Base-by-base conservation (phyloP, 768 basidiomycete species). In the Boletus speciosus region DNA sequence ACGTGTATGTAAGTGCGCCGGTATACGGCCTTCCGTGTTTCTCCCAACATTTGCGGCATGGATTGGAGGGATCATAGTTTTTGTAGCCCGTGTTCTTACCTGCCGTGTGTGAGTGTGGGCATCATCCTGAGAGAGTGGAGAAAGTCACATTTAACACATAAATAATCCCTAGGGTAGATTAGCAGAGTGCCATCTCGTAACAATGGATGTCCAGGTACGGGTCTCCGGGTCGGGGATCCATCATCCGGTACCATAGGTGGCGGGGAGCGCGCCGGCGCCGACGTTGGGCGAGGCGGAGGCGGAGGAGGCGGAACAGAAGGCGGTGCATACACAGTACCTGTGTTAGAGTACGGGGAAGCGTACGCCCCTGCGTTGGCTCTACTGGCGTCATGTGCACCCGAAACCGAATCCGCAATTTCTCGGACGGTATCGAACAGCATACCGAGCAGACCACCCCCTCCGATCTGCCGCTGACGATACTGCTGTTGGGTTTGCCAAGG, bases 71-170 rank as follows among this genome's bases (percentile, higher is more conserved):
- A 66, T 91, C 87, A 36, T 72, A 73, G 52, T 78, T 74, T 67
- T 88, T 89, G 71, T 84, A 92, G 3, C 90, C 90, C 1, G 79
- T 81, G 66, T 93, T 92, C 37, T 74, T 73, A 61, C 90, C 90
- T 91, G 47, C 8, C 32, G 10, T 16, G 16, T 8, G n/a, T 59
- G 23, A 61, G 36, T 37, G 44, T 9, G 31, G 8, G 16, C 3
- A 5, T 11, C 8, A 4, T 16, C 15, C 7, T 1, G 6, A 36
- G 19, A 15, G 10, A 23, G 12, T 4, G 29, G 15, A 19, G 10
- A 49, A 5, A 62, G 78, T 50, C 60, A 89, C 90, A 92, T 76
- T 88, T 91, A 2, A 70, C 64, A 59, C 90, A 93, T 12, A 76
- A 61, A 59, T 81, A 75, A 1, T 79, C 78, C n/a, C 66, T 70